Conservation (phyloP, 768 basidiomycete species). For the Suillus hirtellus region DNA sequence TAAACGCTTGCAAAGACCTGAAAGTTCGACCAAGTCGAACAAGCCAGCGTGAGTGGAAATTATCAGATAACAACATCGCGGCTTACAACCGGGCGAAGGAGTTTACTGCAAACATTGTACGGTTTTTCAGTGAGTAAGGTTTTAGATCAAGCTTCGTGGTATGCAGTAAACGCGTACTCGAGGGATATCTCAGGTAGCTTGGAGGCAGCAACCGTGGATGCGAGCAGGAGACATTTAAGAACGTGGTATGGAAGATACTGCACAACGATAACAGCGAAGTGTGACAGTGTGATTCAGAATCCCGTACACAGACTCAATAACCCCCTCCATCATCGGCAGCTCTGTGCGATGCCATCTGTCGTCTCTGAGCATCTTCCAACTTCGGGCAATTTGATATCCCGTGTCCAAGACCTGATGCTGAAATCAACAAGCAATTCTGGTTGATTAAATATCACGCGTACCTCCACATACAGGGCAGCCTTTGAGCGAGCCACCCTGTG, state of each 20-base stretch:
- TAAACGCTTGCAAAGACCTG: background rate
- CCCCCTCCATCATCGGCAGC: slow-evolving; percentile 62
- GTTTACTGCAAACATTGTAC: background rate
- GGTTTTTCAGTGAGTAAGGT: background rate
- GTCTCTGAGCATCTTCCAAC: slow-evolving; percentile 86
- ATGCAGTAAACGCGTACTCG: background rate
- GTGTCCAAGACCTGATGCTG: slow-evolving; percentile 78
- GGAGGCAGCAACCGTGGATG: background rate
- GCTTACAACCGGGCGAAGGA: background rate
- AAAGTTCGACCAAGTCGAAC: background rate
- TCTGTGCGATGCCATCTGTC: slow-evolving; percentile 88
- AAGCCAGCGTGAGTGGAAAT: background rate
- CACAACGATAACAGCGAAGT: background rate
- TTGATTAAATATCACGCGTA: slow-evolving; percentile 31
- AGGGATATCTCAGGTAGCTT: background rate
- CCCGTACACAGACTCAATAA: slow-evolving; percentile 25
- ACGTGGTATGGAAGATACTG: background rate
- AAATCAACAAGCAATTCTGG: background rate
- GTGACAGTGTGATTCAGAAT: background rate
- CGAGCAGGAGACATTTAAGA: background rate
- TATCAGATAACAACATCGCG: background rate
- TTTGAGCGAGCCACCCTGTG: slow-evolving; percentile 72
- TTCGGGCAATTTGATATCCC: slow-evolving; percentile 95
- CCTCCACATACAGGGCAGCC: slow-evolving; percentile 98
- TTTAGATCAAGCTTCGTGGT: background rate